Evolutionary conservation across 352 stramenopile species (phyloP).

Genomic region (Aphanomyces cochlioides): DNA sequence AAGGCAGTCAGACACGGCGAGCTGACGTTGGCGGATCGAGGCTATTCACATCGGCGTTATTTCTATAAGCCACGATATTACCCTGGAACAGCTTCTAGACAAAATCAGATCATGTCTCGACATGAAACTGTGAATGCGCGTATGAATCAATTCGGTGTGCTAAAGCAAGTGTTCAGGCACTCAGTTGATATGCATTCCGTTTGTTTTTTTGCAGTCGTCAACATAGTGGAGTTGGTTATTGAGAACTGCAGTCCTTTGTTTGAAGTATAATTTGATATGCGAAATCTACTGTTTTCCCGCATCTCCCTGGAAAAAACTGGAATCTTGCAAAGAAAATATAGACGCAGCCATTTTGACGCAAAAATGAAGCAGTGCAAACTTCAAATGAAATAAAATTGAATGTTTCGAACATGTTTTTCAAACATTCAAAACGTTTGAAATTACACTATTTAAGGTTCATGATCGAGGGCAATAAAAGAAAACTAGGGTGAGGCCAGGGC

Average conservation of each 20-base stretch:
- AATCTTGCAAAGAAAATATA: no score
- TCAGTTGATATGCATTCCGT: neutral
- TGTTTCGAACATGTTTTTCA: no score
- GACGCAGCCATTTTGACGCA: no score
- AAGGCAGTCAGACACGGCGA: neutral
- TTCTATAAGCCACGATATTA: neutral
- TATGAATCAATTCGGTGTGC: neutral
- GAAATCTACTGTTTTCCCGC: no score
- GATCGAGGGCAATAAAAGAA: no score
- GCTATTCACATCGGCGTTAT: neutral
- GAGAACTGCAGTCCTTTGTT: neutral
- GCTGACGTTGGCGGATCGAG: neutral
- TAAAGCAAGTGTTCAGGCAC: neutral
- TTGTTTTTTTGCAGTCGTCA: neutral
- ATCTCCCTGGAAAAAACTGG: no score
- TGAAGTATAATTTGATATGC: neutral
- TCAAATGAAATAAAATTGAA: no score
- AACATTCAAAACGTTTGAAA: no score
- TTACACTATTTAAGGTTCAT: no score
- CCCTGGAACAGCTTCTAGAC: neutral
- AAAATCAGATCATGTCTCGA: neutral
- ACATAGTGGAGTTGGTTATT: neutral
- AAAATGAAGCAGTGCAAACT: no score
- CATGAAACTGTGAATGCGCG: neutral
- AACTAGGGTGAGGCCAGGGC: no score